Evolutionary conservation across 2,329 filamentous ascomycete species (phyloP).

Genomic region (Sclerotinia glacialis): DNA sequence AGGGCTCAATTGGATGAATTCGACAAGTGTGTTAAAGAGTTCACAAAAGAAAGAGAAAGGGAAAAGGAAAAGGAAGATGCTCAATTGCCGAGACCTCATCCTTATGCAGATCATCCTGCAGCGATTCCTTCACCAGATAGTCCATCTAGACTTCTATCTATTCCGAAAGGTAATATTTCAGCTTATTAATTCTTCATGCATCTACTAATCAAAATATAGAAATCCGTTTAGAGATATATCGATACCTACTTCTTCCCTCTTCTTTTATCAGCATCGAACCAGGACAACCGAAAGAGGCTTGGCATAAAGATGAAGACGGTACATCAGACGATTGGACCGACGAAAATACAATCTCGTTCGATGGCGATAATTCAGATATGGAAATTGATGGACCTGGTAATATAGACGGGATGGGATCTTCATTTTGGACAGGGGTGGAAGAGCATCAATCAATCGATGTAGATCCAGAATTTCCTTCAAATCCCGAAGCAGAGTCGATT

Average conservation of each 20-base stretch:
- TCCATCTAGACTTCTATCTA: neutral
- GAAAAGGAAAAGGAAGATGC: neutral
- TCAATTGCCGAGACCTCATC: too few species aligned
- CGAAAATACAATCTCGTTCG: conserved; percentile 11
- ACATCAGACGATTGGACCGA: conserved; percentile 10
- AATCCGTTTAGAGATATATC: conserved; percentile 20
- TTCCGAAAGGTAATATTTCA: neutral
- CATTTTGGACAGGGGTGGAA: neutral
- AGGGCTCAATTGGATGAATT: neutral
- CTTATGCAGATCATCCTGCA: conserved; percentile 11
- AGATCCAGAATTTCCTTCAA: neutral
- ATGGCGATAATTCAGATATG: conserved; percentile 10
- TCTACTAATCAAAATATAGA: conserved; percentile 2
- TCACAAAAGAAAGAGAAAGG: neutral
- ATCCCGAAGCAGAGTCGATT: conserved; percentile 15
- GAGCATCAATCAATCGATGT: neutral
- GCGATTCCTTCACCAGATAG: neutral
- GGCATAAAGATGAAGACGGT: neutral
- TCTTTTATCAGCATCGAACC: neutral
- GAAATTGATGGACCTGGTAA: neutral
- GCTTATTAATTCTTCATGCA: too few species aligned
- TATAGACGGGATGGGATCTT: neutral
- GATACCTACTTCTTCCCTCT: conserved; percentile 19
- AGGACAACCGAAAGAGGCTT: neutral
- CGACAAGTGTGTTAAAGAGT: neutral